Percentiles rank a stretch among this genome's conserved stretches.
phyloP scores from a whole-genome alignment of 2,329 filamentous ascomycete species.

The Penicillium freii region DNA sequence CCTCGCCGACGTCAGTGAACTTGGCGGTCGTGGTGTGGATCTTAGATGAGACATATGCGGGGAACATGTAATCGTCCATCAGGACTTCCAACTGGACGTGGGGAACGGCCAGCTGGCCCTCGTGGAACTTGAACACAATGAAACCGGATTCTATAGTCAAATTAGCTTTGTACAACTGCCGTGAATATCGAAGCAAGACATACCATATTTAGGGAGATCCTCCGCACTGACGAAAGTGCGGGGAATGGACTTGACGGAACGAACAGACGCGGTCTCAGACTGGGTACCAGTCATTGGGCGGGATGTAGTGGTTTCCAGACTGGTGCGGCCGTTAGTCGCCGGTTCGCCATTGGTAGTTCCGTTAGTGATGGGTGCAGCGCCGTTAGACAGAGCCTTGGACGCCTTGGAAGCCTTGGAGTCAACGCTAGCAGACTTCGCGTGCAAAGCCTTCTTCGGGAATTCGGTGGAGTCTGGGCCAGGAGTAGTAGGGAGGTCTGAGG shows the following conservation, averaged over 20 bases:
- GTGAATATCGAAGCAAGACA: constrained; percentile 22
- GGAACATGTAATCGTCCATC: constrained; percentile 93
- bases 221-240: constrained; percentile 77
- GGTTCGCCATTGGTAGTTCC: constrained; percentile 45
- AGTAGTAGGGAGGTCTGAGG: constrained; percentile 33
- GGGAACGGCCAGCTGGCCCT: constrained; percentile 75
- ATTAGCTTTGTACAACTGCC: constrained; percentile 33
- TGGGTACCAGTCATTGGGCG: constrained; percentile 42
- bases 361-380: constrained; percentile 15
- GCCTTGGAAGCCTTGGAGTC: constrained; percentile 30
- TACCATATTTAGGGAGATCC: constrained; percentile 75
- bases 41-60: constrained; percentile 78
- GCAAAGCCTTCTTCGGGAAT: constrained; percentile 27
- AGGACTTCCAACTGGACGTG: constrained; percentile 80
- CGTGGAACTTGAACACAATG: constrained; percentile 89
- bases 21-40: constrained; percentile 66
- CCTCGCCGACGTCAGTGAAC: constrained; percentile 90
- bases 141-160: constrained; percentile 71
- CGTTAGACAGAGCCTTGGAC: constrained; percentile 19
- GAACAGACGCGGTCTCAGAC: constrained; percentile 47
- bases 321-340: constrained; percentile 30
- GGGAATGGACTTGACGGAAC: constrained; percentile 56
- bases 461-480: constrained; percentile 9
- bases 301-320: constrained; percentile 37
- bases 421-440: constrained; percentile 31